Evolutionary conservation across 495 filamentous ascomycete species (phyloP).

Genomic region (Oidiodendron maius): DNA sequence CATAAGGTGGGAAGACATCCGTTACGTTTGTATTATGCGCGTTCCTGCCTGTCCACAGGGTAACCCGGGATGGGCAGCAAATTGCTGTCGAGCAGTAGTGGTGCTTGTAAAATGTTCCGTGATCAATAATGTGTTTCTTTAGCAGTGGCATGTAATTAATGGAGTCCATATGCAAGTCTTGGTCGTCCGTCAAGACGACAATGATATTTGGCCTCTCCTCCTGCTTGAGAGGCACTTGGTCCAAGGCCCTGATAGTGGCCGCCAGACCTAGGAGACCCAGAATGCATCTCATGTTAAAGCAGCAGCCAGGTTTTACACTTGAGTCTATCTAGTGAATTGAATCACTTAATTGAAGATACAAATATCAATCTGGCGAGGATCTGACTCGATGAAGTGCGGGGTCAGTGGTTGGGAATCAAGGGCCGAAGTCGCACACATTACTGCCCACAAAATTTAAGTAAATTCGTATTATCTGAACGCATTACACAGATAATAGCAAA

Average conservation of each 20-base stretch:
- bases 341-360: no score
- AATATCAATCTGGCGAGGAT: no score
- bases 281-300: neutral
- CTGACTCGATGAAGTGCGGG: no score
- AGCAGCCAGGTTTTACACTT: no score
- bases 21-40: constrained; percentile 71
- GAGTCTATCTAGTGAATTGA: no score
- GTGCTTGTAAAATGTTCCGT: constrained; percentile 44
- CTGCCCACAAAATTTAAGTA: no score
- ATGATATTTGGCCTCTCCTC: constrained; percentile 38
- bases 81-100: constrained; percentile 55
- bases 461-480: no score
- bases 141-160: constrained; percentile 48
- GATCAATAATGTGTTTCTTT: constrained; percentile 37
- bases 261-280: neutral
- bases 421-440: no score
- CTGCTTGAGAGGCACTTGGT: neutral
- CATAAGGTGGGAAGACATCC: constrained; percentile 54
- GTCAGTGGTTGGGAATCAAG: no score
- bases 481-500: no score
- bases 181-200: constrained; percentile 56
- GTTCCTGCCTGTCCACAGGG: constrained; percentile 55
- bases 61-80: constrained; percentile 58
- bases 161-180: constrained; percentile 50
- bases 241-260: neutral